Evolutionary conservation across 78 protist species (phyloP), one percentile per base, ranked within the genome.

Genomic region (Mantamonas sphyraenae): DNA sequence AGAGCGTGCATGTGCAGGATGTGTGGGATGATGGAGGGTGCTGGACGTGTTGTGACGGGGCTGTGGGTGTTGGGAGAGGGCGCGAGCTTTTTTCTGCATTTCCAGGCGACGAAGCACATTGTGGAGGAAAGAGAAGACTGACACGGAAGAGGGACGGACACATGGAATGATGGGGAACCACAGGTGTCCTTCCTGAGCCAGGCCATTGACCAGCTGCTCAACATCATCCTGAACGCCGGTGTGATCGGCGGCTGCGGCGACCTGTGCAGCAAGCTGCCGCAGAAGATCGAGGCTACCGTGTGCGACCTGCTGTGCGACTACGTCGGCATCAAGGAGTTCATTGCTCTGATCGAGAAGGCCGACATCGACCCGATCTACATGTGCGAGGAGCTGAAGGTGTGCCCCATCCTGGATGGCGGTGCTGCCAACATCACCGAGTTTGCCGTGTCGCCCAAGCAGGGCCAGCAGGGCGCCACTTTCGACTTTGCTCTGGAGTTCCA

Each of bases 171-270:
- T n/a, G n/a, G n/a, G n/a, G n/a, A n/a, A n/a, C n/a, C n/a, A n/a
- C n/a, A n/a, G n/a, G n/a, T n/a, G n/a, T n/a, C n/a, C n/a, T 50
- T 60, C 33, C 24, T 17, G 14, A 17, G 17, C 28, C 64, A 60
- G 33, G 64, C 43, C 28, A 26, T 60, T 14, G 17, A 60, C 64
- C 28, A 33, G 28, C 64, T 60, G 34, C 64, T 60, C 39, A 60
- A 60, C 64, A 26, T 33, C 28, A 60, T 60, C 64, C 22, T 60
- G 43, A 60, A 60, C 64, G 64, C 33, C 43, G 64, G 64, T 20
- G 64, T 60, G 28, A 30, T 60, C 28, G 64, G 64, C 12, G 64
- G 64, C 28, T 60, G 64, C 64, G 12, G 34, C 22, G 33, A 60
- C 43, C 64, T 60, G 28, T 60, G 64, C 64, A 20, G 34, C 64